A percentile compares a stretch with the other conserved stretches of the same genome.
phyloP scores from a whole-genome alignment of 768 basidiomycete genomes.

The Boletus insuetus region DNA sequence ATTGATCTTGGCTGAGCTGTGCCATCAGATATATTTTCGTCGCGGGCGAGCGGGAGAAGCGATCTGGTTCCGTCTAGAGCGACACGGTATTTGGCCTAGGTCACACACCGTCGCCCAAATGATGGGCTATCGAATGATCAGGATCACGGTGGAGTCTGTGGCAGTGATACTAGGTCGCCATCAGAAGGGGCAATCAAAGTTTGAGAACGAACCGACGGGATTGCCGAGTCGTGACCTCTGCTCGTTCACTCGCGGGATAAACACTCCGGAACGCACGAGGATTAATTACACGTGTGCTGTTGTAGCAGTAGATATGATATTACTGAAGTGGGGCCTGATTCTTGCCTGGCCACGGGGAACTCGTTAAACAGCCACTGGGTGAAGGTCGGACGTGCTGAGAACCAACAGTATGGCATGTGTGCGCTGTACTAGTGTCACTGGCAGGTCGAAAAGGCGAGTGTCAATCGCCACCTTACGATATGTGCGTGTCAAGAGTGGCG shows the following conservation, averaged over 20 bases:
- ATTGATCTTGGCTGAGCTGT: constrained; percentile 8
- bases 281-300: constrained; percentile 11
- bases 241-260: constrained; percentile 22
- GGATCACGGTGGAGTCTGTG: constrained; percentile 13
- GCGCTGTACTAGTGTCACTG: background rate
- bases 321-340: background rate
- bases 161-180: background rate
- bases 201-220: constrained; percentile 10
- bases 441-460: background rate
- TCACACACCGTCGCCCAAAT: background rate
- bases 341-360: background rate
- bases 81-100: constrained; percentile 4
- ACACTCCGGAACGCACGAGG: constrained; percentile 1
- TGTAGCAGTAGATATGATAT: constrained; percentile 10
- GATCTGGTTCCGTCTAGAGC: constrained; percentile 14
- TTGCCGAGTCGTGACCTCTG: constrained; percentile 16
- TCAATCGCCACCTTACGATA: background rate
- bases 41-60: constrained; percentile 12
- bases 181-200: constrained; percentile 23
- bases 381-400: background rate
- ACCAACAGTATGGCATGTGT: background rate
- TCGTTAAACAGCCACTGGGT: background rate
- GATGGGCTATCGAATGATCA: constrained; percentile 1
- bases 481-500: background rate
- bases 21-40: constrained; percentile 24